Base-by-base conservation (phyloP, 768 basidiomycete genomes). In the Boletus vermiculosoides region DNA sequence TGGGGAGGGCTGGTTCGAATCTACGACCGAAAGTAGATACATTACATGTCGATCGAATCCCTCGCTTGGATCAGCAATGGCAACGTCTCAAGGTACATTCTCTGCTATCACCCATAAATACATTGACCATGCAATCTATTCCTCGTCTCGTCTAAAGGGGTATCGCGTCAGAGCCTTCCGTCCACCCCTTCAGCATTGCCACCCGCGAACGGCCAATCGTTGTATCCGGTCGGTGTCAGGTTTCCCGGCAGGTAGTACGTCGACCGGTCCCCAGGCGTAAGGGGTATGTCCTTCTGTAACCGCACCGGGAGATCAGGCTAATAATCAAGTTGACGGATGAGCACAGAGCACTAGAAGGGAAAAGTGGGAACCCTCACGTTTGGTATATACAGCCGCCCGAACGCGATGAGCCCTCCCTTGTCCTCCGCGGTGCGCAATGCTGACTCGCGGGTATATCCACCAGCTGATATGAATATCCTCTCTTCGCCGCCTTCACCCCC, bases 371-470 rank as follows among this genome's bases (percentile, higher is more conserved):
- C 62, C 11, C 77, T 54, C 56, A 79, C 76, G 50, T 77, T 77
- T 4, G 76, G 42, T 12, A 77, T 71, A 50, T 72, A 78, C 16
- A 57, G 53, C 25, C 79, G 64, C 5, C 73, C 78, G 25, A 73
- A 78, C 0, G 75, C 74, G 6, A 63, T 9, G 0, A 62, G 56
- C 23, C 61, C 61, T 22, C 53, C 61, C 34, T 53, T 39, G 8
- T 65, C 62, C 42, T 80, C 75, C 1, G 76, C 80, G 0, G 60
- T 61, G 23, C 66, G 59, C 3, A 80, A 51, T 0, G 80, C 82
- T 0, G 62, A 64, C 41, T 79, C 72, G 4, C 76, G 70, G 1
- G 72, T 74, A 60, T 80, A 77, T 2, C 77, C 79, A 23, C 80
- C 80, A 4, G 78, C 76, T 12, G 70, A 71, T 51, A 84, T 76